phyloP scores from a whole-genome alignment of 2,329 filamentous ascomycete genomes.

The Arachnomyces sp. region DNA sequence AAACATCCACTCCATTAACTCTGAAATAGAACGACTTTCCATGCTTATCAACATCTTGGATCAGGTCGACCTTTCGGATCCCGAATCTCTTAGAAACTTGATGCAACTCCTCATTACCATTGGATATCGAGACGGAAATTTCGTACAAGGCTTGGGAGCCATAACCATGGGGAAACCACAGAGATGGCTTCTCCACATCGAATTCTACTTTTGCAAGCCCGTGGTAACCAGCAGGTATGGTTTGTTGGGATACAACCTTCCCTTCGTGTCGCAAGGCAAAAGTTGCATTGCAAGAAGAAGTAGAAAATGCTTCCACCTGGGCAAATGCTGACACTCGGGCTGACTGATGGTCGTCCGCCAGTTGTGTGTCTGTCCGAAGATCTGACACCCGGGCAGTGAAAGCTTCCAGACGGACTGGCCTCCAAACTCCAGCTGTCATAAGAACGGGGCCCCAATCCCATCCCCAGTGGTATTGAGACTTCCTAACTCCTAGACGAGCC shows the following conservation, averaged over 20 bases:
- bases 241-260: conserved; percentile 32
- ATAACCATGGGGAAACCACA: conserved; percentile 55
- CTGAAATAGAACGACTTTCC: conserved; percentile 59
- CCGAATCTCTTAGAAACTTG: conserved; percentile 43
- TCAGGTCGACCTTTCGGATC: conserved; percentile 43
- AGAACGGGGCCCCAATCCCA: conserved; percentile 45
- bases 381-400: conserved; percentile 54
- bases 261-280: conserved; percentile 28
- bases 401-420: conserved; percentile 55
- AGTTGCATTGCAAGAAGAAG: conserved; percentile 17
- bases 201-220: conserved; percentile 26
- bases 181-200: conserved; percentile 38
- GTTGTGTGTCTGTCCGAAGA: conserved; percentile 38
- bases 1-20: conserved; percentile 57
- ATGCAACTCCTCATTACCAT: conserved; percentile 36
- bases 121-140: conserved; percentile 37
- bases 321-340: conserved; percentile 33
- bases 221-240: conserved; percentile 33
- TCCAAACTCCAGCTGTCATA: conserved; percentile 45
- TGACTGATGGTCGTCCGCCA: conserved; percentile 34
- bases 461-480: conserved; percentile 59
- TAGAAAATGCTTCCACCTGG: conserved; percentile 25
- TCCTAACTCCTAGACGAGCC: conserved; percentile 46
- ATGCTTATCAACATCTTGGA: conserved; percentile 38
- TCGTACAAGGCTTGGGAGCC: conserved; percentile 51